Evolutionary conservation across 345 rosid species (phyloP), one percentile per base, ranked within the genome.

Genomic region (Murraya paniculata): DNA sequence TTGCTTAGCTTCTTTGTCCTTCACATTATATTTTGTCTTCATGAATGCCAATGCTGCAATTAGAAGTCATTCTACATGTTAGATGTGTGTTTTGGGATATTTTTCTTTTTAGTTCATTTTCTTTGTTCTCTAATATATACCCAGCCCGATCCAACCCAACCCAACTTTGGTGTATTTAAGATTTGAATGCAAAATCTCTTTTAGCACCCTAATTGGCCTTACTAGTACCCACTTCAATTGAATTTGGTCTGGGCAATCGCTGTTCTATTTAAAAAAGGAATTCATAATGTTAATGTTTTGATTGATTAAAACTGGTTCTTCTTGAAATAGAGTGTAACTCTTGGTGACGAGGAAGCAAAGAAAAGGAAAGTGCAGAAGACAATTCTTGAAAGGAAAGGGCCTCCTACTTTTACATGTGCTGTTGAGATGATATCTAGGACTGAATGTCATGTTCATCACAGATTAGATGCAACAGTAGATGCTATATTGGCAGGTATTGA

Each of bases 291-390:
- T 53, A 57, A 16, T 36, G 13, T 74, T 45, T 10, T 67, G 18
- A 28, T 57, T 61, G 41, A 70, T 73, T 24, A 38, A n/a, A 64
- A 77, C 33, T 56, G 13, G 60, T 73, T 70, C 48, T 73, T 62
- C 45, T 79, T 73, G 64, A 69, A 35, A 16, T 87, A 95, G 98
- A 93, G 98, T 82, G 98, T 95, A 83, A 95, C 97, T 71, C 96
- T 93, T 71, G 99, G 98, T 62, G 98, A 95, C 60, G 97, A 93
- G 76, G 96, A 89, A 84, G 99, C 99, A 78, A 88, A 84, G 89
- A 91, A 89, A 82, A 89, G 98, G 88, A 95, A 92, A 87, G 95
- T 92, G 76, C 98, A 93, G 87, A 93, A 93, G 90, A 93, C 97
- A 31, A 92, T 92, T 89, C 97, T 95, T 41, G 98, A 95, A 87